These are phyloP conservation scores for Colletotrichum endophyticum DNA, from an alignment of 2,329 filamentous ascomycete species.

Conservation along the genomic window DNA sequence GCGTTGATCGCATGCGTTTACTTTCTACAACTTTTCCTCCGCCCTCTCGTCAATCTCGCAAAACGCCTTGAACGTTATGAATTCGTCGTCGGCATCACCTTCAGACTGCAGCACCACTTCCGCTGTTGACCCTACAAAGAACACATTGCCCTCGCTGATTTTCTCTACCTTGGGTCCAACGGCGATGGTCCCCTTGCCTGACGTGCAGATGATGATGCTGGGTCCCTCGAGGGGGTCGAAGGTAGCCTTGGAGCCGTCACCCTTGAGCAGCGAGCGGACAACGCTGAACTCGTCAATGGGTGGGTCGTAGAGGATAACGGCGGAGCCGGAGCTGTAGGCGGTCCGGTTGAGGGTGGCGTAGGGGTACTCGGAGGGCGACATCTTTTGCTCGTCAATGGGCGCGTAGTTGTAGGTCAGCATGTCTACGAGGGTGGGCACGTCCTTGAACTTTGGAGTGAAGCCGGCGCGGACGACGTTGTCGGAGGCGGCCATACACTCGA, in stretches of 20 bases:
- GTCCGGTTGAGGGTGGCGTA: constrained; percentile 82
- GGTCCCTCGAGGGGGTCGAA: constrained; percentile 89
- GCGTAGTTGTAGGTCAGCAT: constrained; percentile 97
- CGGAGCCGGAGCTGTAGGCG: constrained; percentile 79
- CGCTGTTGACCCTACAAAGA: constrained; percentile 87
- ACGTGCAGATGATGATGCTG: constrained; percentile 90
- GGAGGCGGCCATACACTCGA: constrained; percentile 99
- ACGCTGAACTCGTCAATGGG: constrained; percentile 97
- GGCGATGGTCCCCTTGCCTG: constrained; percentile 80
- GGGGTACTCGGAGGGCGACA: constrained; percentile 83
- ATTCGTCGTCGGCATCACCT: constrained; percentile 65
- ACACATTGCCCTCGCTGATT: constrained; percentile 75
- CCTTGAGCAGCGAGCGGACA: constrained; percentile 77
- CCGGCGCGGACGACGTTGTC: constrained; percentile 98
- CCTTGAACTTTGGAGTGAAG: constrained; percentile 98
- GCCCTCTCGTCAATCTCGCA: constrained; percentile 73
- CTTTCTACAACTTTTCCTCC: constrained; percentile 31
- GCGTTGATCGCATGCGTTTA: neutral
- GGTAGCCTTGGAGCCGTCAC: constrained; percentile 77
- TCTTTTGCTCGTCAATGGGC: constrained; percentile 94
- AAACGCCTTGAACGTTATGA: constrained; percentile 92
- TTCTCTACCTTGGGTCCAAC: constrained; percentile 84
- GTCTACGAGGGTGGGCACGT: constrained; percentile 83
- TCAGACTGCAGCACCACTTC: constrained; percentile 79
- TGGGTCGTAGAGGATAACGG: constrained; percentile 83